A percentile compares a stretch with the other conserved stretches of the same genome.
Evolutionary conservation across 805 yeast genomes (phyloP).

Genomic region (Barnettozyma vustinii): DNA sequence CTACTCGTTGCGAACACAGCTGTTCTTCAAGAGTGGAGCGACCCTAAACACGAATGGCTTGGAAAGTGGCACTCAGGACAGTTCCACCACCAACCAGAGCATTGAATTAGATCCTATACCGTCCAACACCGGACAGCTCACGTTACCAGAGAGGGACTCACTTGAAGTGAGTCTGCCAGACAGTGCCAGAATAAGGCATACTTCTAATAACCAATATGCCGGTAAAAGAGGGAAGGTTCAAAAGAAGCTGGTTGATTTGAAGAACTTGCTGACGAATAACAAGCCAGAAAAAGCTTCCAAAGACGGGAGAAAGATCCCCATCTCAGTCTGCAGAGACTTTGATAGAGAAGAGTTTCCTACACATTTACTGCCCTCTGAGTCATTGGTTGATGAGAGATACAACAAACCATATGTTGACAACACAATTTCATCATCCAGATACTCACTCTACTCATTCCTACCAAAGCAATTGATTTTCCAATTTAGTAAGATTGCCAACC

Average conservation of each 20-base stretch:
- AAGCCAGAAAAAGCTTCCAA: conserved; percentile 46
- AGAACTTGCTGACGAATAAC: conserved; percentile 40
- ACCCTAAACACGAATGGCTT: conserved; percentile 3
- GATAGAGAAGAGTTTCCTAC: conserved; percentile 27
- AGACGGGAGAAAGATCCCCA: conserved; percentile 74
- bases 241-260: conserved; percentile 18
- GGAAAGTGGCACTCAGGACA: conserved; percentile 22
- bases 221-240: conserved; percentile 22
- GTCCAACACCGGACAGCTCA: background rate
- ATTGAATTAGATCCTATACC: conserved; percentile 6
- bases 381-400: conserved; percentile 66
- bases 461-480: conserved; percentile 81
- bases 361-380: conserved; percentile 15
- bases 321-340: conserved; percentile 39
- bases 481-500: conserved; percentile 84
- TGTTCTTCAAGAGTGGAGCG: conserved; percentile 41
- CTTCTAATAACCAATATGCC: conserved; percentile 14
- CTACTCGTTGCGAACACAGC: conserved; percentile 59
- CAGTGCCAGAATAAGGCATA: conserved; percentile 22
- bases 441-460: conserved; percentile 82
- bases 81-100: conserved; percentile 7
- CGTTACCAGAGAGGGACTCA: background rate
- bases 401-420: conserved; percentile 58
- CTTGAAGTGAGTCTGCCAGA: conserved; percentile 13
- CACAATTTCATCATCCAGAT: conserved; percentile 81